Conservation (phyloP, 1,284 basidiomycete species). For the Termitomyces sp. region DNA sequence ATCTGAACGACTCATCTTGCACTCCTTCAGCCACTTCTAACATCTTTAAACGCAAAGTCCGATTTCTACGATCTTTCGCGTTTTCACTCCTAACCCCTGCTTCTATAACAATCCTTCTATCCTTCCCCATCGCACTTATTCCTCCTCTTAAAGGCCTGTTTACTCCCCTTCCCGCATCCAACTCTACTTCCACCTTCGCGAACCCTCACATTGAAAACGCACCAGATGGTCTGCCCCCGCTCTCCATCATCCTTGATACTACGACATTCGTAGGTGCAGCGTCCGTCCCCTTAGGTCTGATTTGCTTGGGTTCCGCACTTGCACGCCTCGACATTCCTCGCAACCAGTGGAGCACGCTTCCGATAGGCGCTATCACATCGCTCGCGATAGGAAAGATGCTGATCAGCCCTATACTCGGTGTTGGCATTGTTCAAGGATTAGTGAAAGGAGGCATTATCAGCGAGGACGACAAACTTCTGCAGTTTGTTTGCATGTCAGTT, state of each 20-base stretch:
- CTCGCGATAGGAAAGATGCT: conserved; percentile 64
- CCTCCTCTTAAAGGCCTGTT: conserved; percentile 71
- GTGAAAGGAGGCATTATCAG: conserved; percentile 46
- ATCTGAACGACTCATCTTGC: background rate
- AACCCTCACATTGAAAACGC: conserved; percentile 48
- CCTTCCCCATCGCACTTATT: conserved; percentile 64
- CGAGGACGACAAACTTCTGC: conserved; percentile 54
- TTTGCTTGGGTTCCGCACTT: conserved; percentile 71
- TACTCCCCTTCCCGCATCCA: conserved; percentile 41
- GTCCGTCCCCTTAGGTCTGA: conserved; percentile 67
- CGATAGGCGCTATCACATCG: conserved; percentile 59
- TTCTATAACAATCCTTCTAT: conserved; percentile 61
- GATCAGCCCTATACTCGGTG: conserved; percentile 65
- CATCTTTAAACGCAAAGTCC: background rate
- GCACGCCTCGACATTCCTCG: conserved; percentile 59
- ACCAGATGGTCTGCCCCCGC: conserved; percentile 73
- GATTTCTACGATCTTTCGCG: conserved; percentile 26
- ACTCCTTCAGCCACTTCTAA: background rate
- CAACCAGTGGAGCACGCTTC: conserved; percentile 49
- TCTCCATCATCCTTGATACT: conserved; percentile 63
- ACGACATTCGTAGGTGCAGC: conserved; percentile 67
- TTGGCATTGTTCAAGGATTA: conserved; percentile 55
- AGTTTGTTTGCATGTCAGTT: conserved; percentile 68
- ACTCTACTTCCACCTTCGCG: conserved; percentile 12
- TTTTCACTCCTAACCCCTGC: conserved; percentile 47